Percentiles rank a stretch among this genome's conserved stretches.
phyloP scores from a whole-genome alignment of 2,329 filamentous ascomycete species.

The Atkinsonella hypoxylon region DNA sequence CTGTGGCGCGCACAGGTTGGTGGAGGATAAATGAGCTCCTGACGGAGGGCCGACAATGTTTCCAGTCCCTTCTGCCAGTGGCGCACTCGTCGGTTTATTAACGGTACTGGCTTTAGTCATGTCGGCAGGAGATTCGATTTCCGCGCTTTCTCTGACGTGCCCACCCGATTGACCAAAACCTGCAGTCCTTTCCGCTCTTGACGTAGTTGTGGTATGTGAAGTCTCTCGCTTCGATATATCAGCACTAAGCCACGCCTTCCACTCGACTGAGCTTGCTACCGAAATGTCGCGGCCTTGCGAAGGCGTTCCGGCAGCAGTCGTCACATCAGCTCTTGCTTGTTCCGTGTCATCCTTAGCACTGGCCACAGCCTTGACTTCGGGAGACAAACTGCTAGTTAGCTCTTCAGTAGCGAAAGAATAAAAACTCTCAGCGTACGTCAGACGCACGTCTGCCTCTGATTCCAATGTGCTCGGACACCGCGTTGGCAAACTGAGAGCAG shows the following conservation, averaged over 20 bases:
- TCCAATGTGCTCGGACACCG: constrained; percentile 27
- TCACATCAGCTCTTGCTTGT: not conserved
- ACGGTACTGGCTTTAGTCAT: not conserved
- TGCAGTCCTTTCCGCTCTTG: not conserved
- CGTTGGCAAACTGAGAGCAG: constrained; percentile 25
- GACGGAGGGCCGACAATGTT: not conserved
- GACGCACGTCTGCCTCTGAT: constrained; percentile 26
- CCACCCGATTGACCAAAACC: constrained; percentile 14
- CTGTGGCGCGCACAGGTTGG: not conserved
- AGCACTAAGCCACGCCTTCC: constrained; percentile 42
- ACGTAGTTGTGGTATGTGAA: constrained; percentile 5
- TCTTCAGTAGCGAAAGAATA: constrained; percentile 28
- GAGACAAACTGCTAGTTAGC: constrained; percentile 5
- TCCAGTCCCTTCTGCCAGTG: not conserved
- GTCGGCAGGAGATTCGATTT: constrained; percentile 28
- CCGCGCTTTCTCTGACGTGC: constrained; percentile 37
- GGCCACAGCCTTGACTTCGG: not conserved
- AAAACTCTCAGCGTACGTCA: constrained; percentile 34
- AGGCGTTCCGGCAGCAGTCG: not conserved
- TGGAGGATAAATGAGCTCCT: not conserved
- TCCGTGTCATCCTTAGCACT: not conserved
- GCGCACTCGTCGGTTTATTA: not conserved
- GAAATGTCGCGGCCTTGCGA: constrained; percentile 25
- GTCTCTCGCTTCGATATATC: constrained; percentile 36
- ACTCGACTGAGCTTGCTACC: constrained; percentile 36